Evolutionary conservation across 306 rosid genomes (phyloP).

Genomic region (Medicago arabica): DNA sequence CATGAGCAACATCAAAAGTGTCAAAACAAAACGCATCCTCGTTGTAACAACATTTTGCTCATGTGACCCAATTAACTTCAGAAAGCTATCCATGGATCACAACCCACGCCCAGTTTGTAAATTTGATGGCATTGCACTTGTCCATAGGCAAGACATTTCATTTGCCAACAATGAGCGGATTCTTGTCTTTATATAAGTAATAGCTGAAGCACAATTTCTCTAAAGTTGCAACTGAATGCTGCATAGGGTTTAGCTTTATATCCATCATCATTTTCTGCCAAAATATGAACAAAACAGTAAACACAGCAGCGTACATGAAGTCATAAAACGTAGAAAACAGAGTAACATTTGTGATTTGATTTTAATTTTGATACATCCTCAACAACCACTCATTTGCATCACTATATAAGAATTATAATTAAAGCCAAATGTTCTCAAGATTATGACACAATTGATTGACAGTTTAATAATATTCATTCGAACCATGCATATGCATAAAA

Average conservation of each 20-base stretch:
- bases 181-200: conserved; percentile 27
- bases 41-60: not conserved
- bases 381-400: too few relatives aligned
- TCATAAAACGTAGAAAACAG: not conserved
- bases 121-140: not conserved
- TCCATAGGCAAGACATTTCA: not conserved
- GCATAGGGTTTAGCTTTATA: conserved; percentile 80
- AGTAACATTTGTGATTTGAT: not conserved
- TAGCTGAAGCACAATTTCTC: conserved; percentile 75
- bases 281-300: conserved; percentile 19
- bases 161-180: conserved; percentile 31
- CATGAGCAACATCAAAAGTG: not conserved
- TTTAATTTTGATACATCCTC: not conserved
- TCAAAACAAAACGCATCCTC: conserved; percentile 6
- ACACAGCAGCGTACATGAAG: not conserved
- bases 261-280: conserved; percentile 89
- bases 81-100: not conserved
- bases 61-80: not conserved
- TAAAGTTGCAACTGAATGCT: conserved; percentile 81
- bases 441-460: not conserved
- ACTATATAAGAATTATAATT: too few relatives aligned
- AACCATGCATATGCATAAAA: not conserved
- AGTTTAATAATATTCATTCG: not conserved
- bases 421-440: too few relatives aligned
- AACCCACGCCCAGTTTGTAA: not conserved